phyloP scores from a whole-genome alignment of 2,329 filamentous ascomycete species.

The Tricladium varicosporioides region DNA sequence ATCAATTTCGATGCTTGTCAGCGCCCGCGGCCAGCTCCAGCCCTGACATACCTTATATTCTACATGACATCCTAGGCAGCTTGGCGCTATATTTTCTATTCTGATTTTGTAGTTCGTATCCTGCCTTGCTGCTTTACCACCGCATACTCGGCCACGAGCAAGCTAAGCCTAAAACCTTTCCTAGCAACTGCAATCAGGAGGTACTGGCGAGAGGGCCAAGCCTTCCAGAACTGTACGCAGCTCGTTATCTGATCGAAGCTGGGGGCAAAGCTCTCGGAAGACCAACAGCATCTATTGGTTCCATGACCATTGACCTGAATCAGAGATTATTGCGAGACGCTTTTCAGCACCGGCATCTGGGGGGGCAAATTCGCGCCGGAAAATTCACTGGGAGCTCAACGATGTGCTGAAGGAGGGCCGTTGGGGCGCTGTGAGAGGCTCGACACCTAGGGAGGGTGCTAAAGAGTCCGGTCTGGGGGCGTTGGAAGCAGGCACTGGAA shows the following conservation, averaged over 20 bases:
- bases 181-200: neutral
- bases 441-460: neutral
- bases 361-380: neutral
- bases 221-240: neutral
- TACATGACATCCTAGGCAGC: conserved; percentile 22
- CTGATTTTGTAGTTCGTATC: conserved; percentile 24
- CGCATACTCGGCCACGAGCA: neutral
- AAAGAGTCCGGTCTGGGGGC: neutral
- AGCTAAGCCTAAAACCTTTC: neutral
- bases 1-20: conserved; percentile 32
- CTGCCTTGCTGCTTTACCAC: conserved; percentile 13
- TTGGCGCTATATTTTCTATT: conserved; percentile 29
- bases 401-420: neutral
- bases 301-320: too few species aligned
- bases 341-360: too few species aligned
- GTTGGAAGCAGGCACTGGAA: neutral
- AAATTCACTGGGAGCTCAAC: neutral
- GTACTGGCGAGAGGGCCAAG: neutral
- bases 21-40: conserved; percentile 26
- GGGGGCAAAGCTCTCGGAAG: neutral
- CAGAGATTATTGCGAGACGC: too few species aligned
- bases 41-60: conserved; percentile 26
- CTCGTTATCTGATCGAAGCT: neutral
- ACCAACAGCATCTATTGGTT: too few species aligned
- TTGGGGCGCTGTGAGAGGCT: neutral